Evolutionary conservation across 768 basidiomycete species (phyloP), one percentile per base, ranked within the genome.

Genomic region (Lactarius psammicola): DNA sequence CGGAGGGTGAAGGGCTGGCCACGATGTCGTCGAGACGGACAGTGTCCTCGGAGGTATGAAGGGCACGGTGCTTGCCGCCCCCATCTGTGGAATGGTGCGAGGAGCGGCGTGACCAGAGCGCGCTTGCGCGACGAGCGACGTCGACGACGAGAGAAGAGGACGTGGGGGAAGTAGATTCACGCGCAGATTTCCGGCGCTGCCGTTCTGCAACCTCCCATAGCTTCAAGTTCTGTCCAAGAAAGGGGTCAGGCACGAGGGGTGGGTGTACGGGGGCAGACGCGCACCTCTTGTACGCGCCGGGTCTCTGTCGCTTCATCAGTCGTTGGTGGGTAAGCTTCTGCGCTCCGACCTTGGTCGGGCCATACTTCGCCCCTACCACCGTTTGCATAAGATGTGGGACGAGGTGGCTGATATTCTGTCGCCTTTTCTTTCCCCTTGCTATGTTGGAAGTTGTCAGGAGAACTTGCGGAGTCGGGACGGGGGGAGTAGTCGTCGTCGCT

Each of bases 151-250:
- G 70, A 3, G 88, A 85, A 5, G 81, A 71, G 23, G 70, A 54
- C 11, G 73, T 51, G 30, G 69, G 40, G 23, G 75, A 69, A 6
- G 71, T 15, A 2, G 87, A 86, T 63, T 86, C 87, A 62, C 92
- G 82, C 3, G 84, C 87, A 40, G 83, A 81, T 76, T 87, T 92
- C 78, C 92, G 84, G 65, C 89, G 83, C 70, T 86, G 86, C 23
- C 88, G 82, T 72, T 94, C 92, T 46, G 85, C 85, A 55, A 85
- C 77, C 70, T 94, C 92, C 92, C 91, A 94, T 51, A 83, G 82
- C 69, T 82, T 81, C 31, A 94, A 80, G 65, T 85, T 94, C 92
- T 94, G 49, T 51, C 55, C 26, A 67, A n/a, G 68, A 20, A 40
- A 30, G 49, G 67, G 51, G 31, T 59, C 23, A 59, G 57, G 61